Conservation (phyloP, 2,329 filamentous ascomycete species). For the Penicillium olsonii region DNA sequence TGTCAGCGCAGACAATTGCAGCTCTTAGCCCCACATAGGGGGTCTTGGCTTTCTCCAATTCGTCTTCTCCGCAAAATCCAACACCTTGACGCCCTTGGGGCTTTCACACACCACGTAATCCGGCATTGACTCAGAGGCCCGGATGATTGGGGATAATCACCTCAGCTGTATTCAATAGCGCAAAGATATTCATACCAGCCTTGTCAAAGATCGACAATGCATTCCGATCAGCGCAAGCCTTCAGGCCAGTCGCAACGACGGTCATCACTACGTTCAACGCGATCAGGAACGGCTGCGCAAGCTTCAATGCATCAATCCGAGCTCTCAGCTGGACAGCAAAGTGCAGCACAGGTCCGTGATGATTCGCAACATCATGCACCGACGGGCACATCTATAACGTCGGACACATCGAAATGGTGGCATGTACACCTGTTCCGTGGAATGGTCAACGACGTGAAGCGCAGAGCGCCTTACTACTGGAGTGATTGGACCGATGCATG, state of each 20-base stretch:
- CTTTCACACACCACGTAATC: not conserved
- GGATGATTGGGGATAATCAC: too few relatives aligned
- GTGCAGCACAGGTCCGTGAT: conserved; percentile 1
- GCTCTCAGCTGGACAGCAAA: conserved; percentile 8
- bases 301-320: conserved; percentile 11
- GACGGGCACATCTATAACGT: conserved; percentile 12
- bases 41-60: conserved; percentile 16
- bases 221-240: conserved; percentile 29
- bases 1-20: not conserved
- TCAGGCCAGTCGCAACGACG: conserved; percentile 28
- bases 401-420: conserved; percentile 63
- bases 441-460: conserved; percentile 75
- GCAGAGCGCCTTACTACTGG: conserved; percentile 73
- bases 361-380: conserved; percentile 12
- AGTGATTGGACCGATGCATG: conserved; percentile 86
- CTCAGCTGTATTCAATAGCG: not conserved
- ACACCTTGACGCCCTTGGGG: not conserved
- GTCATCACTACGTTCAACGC: conserved; percentile 23
- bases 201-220: conserved; percentile 25
- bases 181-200: too few relatives aligned
- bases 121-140: not conserved
- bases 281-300: conserved; percentile 16
- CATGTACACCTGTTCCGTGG: conserved; percentile 73
- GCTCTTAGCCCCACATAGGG: conserved; percentile 11
- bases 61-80: conserved; percentile 18